Percentiles rank a stretch among this genome's conserved stretches.
phyloP scores from a whole-genome alignment of 441 rosid genomes.

The Gossypium gossypioides region DNA sequence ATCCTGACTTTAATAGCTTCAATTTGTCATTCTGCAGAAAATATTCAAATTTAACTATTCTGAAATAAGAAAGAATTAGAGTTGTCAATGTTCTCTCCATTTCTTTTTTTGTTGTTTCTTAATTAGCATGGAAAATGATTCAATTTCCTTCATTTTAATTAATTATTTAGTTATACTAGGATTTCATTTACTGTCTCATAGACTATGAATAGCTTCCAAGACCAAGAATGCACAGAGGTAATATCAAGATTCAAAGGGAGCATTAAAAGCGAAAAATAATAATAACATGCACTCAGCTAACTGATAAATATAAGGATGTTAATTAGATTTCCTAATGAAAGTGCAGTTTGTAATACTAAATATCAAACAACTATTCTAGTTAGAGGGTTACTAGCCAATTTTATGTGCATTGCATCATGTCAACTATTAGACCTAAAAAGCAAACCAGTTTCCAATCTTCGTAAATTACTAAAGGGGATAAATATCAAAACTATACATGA shows the following conservation, averaged over 20 bases:
- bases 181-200: background rate
- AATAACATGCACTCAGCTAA: background rate
- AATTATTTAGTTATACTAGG: background rate
- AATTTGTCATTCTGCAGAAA: conserved; percentile 78
- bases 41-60: conserved; percentile 12
- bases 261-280: background rate
- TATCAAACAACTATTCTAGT: background rate
- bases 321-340: background rate
- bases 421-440: background rate
- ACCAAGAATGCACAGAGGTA: background rate
- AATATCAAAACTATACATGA: too few species aligned
- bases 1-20: conserved; percentile 75
- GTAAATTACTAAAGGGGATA: background rate
- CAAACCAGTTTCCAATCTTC: background rate
- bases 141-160: background rate
- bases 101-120: background rate
- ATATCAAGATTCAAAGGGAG: background rate
- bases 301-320: background rate
- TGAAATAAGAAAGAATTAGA: background rate
- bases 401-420: background rate
- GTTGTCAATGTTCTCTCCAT: background rate
- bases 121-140: background rate
- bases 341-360: background rate
- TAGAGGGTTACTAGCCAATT: background rate
- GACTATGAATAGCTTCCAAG: background rate